Percentiles rank a stretch among this genome's conserved stretches.
phyloP scores from a whole-genome alignment of 2,329 filamentous ascomycete genomes.

The Penicillium psychrosexuale region DNA sequence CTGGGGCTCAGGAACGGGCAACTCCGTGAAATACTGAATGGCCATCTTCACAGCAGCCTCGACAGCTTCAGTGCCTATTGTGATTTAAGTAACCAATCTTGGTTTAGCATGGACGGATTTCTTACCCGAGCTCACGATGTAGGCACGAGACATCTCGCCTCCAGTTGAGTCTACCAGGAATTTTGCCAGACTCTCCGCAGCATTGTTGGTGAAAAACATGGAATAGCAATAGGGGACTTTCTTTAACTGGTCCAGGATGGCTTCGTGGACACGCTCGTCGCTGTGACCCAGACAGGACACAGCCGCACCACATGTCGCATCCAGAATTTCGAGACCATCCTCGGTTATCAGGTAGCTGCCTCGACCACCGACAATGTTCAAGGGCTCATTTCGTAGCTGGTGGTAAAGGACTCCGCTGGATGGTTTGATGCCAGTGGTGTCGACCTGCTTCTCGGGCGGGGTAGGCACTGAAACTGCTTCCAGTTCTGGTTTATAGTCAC shows the following conservation, averaged over 20 bases:
- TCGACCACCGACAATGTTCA: slow-evolving; percentile 44
- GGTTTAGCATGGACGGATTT: not conserved
- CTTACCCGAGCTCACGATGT: slow-evolving; percentile 56
- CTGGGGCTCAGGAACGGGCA: slow-evolving; percentile 47
- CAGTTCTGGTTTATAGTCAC: slow-evolving; percentile 18
- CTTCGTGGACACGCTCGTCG: slow-evolving; percentile 57
- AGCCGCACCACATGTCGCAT: slow-evolving; percentile 68
- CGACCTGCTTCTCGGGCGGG: not conserved
- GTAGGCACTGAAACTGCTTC: not conserved
- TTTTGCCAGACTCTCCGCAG: slow-evolving; percentile 51
- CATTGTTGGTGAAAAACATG: slow-evolving; percentile 53
- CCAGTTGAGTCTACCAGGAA: slow-evolving; percentile 49
- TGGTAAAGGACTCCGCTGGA: slow-evolving; percentile 48
- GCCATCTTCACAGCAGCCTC: slow-evolving; percentile 65
- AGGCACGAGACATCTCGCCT: slow-evolving; percentile 52
- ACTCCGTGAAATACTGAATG: slow-evolving; percentile 61
- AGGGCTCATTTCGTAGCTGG: slow-evolving; percentile 43
- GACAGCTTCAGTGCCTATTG: slow-evolving; percentile 60
- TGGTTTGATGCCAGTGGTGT: not conserved
- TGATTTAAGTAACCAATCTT: slow-evolving; percentile 2
- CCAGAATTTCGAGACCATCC: slow-evolving; percentile 59
- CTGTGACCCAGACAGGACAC: slow-evolving; percentile 70
- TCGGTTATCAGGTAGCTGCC: slow-evolving; percentile 49
- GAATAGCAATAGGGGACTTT: slow-evolving; percentile 57
- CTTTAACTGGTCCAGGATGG: slow-evolving; percentile 57